Evolutionary conservation across 1,284 basidiomycete species (phyloP).

Genomic region (Irpex lacteus): DNA sequence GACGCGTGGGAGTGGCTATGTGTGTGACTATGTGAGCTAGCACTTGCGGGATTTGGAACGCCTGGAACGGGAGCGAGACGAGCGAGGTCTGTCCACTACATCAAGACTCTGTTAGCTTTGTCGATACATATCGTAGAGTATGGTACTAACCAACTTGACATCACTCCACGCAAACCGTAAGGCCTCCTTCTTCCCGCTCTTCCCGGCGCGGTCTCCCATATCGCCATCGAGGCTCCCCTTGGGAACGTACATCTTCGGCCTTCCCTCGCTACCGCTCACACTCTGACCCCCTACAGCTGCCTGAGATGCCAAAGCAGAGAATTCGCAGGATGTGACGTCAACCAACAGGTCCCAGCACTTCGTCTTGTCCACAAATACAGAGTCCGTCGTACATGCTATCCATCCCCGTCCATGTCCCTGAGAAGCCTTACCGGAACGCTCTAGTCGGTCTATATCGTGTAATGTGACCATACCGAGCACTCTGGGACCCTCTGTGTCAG

Average conservation of each 20-base stretch:
- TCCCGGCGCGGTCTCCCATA: neutral
- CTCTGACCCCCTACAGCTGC: neutral
- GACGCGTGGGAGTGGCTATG: constrained; percentile 5
- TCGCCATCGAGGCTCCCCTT: neutral
- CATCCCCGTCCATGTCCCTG: constrained; percentile 57
- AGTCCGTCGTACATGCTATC: constrained; percentile 83
- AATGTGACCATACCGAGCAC: constrained; percentile 78
- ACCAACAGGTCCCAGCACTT: constrained; percentile 73
- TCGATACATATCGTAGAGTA: neutral
- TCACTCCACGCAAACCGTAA: constrained; percentile 80
- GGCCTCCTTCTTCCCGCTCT: constrained; percentile 18
- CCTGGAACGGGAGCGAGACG: constrained; percentile 44
- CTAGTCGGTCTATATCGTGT: constrained; percentile 61
- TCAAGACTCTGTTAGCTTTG: neutral
- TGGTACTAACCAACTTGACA: constrained; percentile 55
- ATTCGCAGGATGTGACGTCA: constrained; percentile 57
- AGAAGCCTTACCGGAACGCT: constrained; percentile 36
- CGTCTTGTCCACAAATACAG: constrained; percentile 76
- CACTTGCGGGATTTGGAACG: constrained; percentile 3
- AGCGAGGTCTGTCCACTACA: constrained; percentile 72
- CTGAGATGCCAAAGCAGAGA: neutral
- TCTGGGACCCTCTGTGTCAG: constrained; percentile 37
- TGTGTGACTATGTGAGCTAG: neutral
- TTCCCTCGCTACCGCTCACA: neutral
- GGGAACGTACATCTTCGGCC: neutral